Evolutionary conservation across 345 rosid species (phyloP).

Genomic region (Euphorbia pulcherrima): DNA sequence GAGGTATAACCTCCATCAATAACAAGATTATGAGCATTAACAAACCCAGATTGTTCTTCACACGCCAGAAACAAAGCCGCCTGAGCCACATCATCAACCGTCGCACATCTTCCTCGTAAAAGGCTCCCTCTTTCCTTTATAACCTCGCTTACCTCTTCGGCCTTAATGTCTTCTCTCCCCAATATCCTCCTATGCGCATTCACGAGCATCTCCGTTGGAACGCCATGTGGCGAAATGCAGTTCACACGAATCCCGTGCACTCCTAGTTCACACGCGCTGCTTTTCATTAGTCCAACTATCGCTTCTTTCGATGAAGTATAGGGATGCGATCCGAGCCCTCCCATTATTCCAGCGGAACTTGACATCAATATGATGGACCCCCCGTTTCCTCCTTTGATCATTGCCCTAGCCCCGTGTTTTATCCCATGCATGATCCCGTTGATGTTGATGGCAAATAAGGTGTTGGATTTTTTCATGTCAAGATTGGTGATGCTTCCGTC

Average conservation of each 20-base stretch:
- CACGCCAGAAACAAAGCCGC: constrained; percentile 72
- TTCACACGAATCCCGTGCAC: constrained; percentile 66
- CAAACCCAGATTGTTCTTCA: constrained; percentile 55
- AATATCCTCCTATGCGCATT: constrained; percentile 40
- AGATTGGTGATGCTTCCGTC: constrained; percentile 56
- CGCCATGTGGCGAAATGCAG: constrained; percentile 85
- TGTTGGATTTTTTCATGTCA: constrained; percentile 41
- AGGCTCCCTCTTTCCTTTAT: constrained; percentile 65
- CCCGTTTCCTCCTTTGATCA: constrained; percentile 49
- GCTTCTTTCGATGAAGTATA: constrained; percentile 69
- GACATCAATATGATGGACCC: constrained; percentile 76
- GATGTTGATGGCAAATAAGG: constrained; percentile 52
- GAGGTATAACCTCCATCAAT: constrained; percentile 80
- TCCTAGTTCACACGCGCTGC: constrained; percentile 72
- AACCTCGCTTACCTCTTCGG: constrained; percentile 45
- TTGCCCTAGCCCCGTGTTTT: constrained; percentile 72
- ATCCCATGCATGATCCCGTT: constrained; percentile 64
- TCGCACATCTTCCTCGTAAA: constrained; percentile 48
- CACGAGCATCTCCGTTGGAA: constrained; percentile 78
- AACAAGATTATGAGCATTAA: constrained; percentile 73
- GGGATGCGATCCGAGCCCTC: constrained; percentile 74
- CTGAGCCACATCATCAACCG: constrained; percentile 56
- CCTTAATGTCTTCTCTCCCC: constrained; percentile 38
- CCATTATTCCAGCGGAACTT: constrained; percentile 73
- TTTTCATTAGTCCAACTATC: constrained; percentile 50